Conservation (phyloP, 169 alveolate species). For the Plasmodium blacklocki region DNA sequence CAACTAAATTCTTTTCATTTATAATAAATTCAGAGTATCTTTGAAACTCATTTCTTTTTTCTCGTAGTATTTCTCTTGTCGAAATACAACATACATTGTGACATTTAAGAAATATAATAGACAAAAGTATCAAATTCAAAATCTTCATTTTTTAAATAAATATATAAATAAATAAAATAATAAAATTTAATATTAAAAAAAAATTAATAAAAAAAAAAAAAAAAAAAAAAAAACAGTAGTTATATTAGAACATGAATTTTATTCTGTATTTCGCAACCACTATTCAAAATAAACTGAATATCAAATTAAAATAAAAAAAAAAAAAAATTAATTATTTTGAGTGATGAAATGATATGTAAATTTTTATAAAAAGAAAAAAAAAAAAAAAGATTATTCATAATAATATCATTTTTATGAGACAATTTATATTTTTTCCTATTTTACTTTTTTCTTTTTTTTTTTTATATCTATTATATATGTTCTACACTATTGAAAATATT, state of each 20-base stretch:
- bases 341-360: no score
- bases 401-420: no score
- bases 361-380: no score
- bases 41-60: constrained; percentile 45
- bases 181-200: not conserved
- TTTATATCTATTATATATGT: no score
- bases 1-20: constrained; percentile 58
- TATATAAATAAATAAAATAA: not conserved
- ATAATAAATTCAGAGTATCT: constrained; percentile 33
- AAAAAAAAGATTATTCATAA: no score
- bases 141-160: constrained; percentile 38
- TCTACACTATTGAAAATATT: no score
- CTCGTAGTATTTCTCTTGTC: constrained; percentile 33
- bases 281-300: no score
- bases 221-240: not conserved
- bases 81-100: constrained; percentile 9
- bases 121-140: constrained; percentile 17
- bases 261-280: no score
- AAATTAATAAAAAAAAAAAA: not conserved
- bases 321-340: no score
- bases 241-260: not conserved
- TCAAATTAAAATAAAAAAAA: no score
- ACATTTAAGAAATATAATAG: constrained; percentile 35
- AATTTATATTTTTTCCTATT: no score
- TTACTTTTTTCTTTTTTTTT: no score